phyloP scores from a whole-genome alignment of 2,329 filamentous ascomycete species.

The Chalara sp. region DNA sequence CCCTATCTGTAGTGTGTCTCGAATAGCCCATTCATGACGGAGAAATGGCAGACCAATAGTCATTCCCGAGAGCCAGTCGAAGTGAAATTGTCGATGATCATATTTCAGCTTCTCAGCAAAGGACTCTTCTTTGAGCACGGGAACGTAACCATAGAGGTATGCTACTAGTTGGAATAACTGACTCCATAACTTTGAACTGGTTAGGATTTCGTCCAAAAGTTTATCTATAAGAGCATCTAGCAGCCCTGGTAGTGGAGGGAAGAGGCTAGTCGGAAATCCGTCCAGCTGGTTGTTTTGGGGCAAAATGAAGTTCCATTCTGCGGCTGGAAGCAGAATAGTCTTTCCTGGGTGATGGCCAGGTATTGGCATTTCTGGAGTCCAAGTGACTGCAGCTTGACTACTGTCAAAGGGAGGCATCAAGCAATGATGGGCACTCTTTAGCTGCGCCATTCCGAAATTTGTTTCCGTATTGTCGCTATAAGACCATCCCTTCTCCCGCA shows the following conservation, averaged over 20 bases:
- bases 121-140: slow-evolving; percentile 5
- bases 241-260: slow-evolving; percentile 3
- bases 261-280: not conserved
- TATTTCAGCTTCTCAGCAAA: slow-evolving; percentile 9
- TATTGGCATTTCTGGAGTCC: not conserved
- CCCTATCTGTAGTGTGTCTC: slow-evolving; percentile 5
- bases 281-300: not conserved
- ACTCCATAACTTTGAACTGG: not conserved
- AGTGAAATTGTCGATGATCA: slow-evolving; percentile 11
- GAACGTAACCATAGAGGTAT: slow-evolving; percentile 7
- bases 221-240: slow-evolving; percentile 9
- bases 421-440: slow-evolving; percentile 2
- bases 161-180: slow-evolving; percentile 1
- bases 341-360: not conserved
- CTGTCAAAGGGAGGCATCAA: slow-evolving; percentile 1
- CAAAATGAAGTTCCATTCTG: slow-evolving; percentile 6
- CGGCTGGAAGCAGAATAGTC: slow-evolving; percentile 7
- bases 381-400: not conserved
- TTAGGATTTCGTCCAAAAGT: not conserved
- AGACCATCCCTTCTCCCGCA: slow-evolving; percentile 12
- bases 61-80: slow-evolving; percentile 9
- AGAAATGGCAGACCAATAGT: slow-evolving; percentile 3
- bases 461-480: not conserved
- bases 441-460: not conserved
- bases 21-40: slow-evolving; percentile 6